Conservation (phyloP, 2,329 filamentous ascomycete genomes). For the Colletotrichum tamarilloi region DNA sequence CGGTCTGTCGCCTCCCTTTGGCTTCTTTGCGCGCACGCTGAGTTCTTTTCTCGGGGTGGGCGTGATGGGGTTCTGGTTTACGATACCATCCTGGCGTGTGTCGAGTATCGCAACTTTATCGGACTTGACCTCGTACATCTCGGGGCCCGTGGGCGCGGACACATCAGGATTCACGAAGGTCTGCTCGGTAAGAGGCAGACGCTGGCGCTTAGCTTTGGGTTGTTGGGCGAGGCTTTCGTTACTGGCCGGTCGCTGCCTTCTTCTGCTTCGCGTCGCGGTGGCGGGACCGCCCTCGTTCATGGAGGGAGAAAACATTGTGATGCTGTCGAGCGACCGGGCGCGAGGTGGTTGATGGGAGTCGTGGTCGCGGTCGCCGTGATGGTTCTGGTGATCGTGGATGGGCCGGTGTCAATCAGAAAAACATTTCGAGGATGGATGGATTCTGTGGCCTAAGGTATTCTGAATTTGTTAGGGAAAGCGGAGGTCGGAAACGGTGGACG, state of each 20-base stretch:
- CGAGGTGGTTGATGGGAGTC: constrained; percentile 4
- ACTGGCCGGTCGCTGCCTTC: constrained; percentile 69
- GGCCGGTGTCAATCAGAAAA: constrained; percentile 29
- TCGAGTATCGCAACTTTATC: constrained; percentile 60
- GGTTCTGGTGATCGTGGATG: constrained; percentile 27
- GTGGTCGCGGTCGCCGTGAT: constrained; percentile 24
- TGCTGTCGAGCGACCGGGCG: constrained; percentile 33
- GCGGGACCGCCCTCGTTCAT: constrained; percentile 63
- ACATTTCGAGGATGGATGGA: constrained; percentile 36
- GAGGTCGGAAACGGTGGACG: constrained; percentile 19
- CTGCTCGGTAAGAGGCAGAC: constrained; percentile 67
- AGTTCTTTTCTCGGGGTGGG: constrained; percentile 62
- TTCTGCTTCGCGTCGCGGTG: constrained; percentile 68
- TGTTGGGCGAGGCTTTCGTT: constrained; percentile 65
- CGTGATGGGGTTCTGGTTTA: constrained; percentile 48
- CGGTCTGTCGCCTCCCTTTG: constrained; percentile 70
- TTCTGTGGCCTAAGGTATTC: constrained; percentile 27
- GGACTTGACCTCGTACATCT: constrained; percentile 67
- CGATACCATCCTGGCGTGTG: constrained; percentile 58
- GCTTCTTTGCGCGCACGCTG: constrained; percentile 70
- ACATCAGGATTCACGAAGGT: constrained; percentile 64
- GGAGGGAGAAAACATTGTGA: constrained; percentile 70
- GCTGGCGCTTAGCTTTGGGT: constrained; percentile 73
- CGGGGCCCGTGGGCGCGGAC: constrained; percentile 48
- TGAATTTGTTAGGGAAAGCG: constrained; percentile 20